A percentile compares a stretch with the other conserved stretches of the same genome.
Conservation (phyloP, 192 early-diverging fungal genomes). For the Coemansia sp. region DNA sequence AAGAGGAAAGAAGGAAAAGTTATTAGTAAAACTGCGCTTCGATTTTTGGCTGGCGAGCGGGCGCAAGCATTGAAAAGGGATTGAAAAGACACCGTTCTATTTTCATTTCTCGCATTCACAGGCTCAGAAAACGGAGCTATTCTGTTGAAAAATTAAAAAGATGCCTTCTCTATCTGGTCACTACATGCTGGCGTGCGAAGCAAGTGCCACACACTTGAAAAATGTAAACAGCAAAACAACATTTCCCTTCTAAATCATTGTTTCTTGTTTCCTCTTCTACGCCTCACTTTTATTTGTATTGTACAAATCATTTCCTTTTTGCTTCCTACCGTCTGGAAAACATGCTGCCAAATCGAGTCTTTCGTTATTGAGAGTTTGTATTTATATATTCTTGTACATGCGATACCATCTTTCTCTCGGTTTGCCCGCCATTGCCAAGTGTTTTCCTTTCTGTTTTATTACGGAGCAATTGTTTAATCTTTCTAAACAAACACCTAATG, state of each 20-base stretch:
- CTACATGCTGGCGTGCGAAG: neutral
- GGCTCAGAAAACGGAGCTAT: too few species aligned
- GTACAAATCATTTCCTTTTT: neutral
- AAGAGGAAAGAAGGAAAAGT: neutral
- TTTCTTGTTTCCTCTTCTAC: neutral
- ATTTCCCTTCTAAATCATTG: constrained; percentile 3
- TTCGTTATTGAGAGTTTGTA: too few species aligned
- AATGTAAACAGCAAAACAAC: constrained; percentile 7
- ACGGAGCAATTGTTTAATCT: neutral
- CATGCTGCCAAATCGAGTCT: too few species aligned
- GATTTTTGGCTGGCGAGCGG: neutral
- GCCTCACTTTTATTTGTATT: neutral
- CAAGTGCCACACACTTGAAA: neutral
- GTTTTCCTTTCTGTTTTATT: too few species aligned
- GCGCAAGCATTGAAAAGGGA: neutral
- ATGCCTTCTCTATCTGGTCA: too few species aligned
- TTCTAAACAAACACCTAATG: neutral
- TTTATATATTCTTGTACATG: neutral
- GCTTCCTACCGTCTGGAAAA: neutral
- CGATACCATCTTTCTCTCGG: neutral
- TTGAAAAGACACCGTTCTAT: neutral
- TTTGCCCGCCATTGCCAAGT: too few species aligned
- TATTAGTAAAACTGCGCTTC: neutral
- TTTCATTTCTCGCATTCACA: neutral
- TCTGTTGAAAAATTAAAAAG: too few species aligned